phyloP scores from a whole-genome alignment of 106 monocot species.

The Acorus calamus region DNA sequence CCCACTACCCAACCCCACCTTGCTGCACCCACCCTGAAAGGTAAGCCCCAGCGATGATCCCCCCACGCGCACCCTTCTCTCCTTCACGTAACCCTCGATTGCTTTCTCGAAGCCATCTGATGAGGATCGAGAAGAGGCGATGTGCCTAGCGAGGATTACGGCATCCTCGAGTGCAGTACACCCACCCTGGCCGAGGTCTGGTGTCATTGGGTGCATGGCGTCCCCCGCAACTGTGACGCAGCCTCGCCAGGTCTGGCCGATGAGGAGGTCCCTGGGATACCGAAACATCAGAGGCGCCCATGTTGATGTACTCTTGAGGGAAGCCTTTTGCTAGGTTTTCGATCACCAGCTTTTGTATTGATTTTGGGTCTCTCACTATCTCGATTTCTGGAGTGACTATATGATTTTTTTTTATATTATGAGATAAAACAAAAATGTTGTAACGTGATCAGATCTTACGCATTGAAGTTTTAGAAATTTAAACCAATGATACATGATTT shows the following conservation, averaged over 20 bases:
- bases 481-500: too few species aligned
- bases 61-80: conserved; percentile 25
- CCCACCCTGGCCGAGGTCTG: conserved; percentile 39
- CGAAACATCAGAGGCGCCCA: conserved; percentile 35
- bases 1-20: conserved; percentile 20
- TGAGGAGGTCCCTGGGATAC: conserved; percentile 26
- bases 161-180: conserved; percentile 39
- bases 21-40: conserved; percentile 32
- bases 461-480: too few species aligned
- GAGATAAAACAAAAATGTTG: too few species aligned
- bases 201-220: conserved; percentile 45
- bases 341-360: conserved; percentile 11
- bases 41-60: conserved; percentile 25
- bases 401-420: neutral
- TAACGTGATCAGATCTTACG: too few species aligned
- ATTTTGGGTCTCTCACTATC: conserved; percentile 10
- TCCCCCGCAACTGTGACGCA: conserved; percentile 37
- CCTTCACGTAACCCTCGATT: conserved; percentile 18
- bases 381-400: conserved; percentile 10
- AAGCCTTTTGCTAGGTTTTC: conserved; percentile 21
- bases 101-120: neutral
- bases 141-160: conserved; percentile 27
- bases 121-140: neutral
- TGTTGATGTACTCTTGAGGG: conserved; percentile 19
- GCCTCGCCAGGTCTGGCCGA: conserved; percentile 9